phyloP scores from a whole-genome alignment of 108 stramenopile genomes.

The Skeletonema tropicum region DNA sequence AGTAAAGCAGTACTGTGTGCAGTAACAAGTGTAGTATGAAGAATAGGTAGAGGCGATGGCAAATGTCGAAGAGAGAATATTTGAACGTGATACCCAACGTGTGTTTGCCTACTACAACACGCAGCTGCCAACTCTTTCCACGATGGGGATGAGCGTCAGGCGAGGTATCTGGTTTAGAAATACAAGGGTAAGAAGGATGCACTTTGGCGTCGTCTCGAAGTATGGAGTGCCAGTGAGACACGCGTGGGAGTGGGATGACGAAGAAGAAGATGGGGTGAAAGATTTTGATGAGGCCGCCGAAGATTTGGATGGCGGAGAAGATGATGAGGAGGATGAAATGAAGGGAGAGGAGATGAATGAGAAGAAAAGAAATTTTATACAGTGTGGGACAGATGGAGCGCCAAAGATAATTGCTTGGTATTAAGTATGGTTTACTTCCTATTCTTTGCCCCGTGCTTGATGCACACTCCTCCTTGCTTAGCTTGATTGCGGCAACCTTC shows the following conservation, averaged over 20 bases:
- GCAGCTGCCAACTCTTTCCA: conserved; percentile 70
- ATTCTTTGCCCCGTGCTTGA: background rate
- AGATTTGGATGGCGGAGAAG: no score
- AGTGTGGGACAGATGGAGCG: no score
- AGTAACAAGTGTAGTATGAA: no score
- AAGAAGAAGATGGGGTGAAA: no score
- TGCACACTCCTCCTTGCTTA: background rate
- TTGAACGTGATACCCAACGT: conserved; percentile 72
- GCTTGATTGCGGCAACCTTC: background rate
- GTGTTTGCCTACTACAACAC: conserved; percentile 85
- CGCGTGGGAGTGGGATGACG: conserved; percentile 73
- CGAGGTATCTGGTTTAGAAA: conserved; percentile 81
- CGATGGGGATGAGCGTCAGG: conserved; percentile 79
- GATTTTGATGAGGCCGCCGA: no score
- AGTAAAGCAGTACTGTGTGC: background rate
- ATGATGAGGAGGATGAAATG: conserved; percentile 46
- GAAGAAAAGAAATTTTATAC: no score
- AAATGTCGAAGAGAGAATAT: conserved; percentile 77
- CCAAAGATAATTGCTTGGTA: no score
- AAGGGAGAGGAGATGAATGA: no score
- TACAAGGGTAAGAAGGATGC: conserved; percentile 82
- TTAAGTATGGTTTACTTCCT: no score
- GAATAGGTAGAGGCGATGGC: no score
- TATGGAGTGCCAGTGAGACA: conserved; percentile 70
- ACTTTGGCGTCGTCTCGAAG: conserved; percentile 80